These are phyloP conservation scores for Pascua guehoae DNA, from an alignment of 1,284 basidiomycete species.

Conservation along the genomic window DNA sequence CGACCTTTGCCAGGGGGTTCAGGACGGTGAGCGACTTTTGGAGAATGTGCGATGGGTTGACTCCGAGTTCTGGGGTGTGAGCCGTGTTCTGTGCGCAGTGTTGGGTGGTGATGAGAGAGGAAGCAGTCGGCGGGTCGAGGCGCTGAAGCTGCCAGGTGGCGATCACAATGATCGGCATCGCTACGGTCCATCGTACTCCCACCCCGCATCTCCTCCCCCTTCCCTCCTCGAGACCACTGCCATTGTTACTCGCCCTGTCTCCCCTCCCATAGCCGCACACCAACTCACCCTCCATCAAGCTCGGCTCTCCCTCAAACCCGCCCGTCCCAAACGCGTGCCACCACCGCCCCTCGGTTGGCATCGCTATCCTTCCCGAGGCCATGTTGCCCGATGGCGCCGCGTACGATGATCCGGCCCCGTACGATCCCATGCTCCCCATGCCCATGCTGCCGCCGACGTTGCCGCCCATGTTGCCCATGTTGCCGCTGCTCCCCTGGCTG, in stretches of 20 bases:
- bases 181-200: neutral
- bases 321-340: conserved; percentile 94
- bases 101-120: neutral
- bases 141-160: neutral
- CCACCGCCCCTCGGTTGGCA: conserved; percentile 71
- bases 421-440: conserved; percentile 60
- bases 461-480: conserved; percentile 22
- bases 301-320: conserved; percentile 90
- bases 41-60: conserved; percentile 94
- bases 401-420: neutral
- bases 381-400: conserved; percentile 28
- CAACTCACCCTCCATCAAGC: conserved; percentile 76
- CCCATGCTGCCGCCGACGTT: conserved; percentile 45
- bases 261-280: neutral
- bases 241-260: too few relatives aligned
- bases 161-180: neutral
- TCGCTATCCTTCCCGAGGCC: conserved; percentile 50
- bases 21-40: conserved; percentile 92
- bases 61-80: conserved; percentile 75
- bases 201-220: too few relatives aligned
- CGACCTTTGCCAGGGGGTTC: conserved; percentile 81
- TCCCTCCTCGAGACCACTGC: too few relatives aligned
- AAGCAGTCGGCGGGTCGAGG: neutral
- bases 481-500: conserved; percentile 3
- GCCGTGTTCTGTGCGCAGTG: neutral